phyloP scores from a whole-genome alignment of 441 rosid species.

The Sinapis alba region DNA sequence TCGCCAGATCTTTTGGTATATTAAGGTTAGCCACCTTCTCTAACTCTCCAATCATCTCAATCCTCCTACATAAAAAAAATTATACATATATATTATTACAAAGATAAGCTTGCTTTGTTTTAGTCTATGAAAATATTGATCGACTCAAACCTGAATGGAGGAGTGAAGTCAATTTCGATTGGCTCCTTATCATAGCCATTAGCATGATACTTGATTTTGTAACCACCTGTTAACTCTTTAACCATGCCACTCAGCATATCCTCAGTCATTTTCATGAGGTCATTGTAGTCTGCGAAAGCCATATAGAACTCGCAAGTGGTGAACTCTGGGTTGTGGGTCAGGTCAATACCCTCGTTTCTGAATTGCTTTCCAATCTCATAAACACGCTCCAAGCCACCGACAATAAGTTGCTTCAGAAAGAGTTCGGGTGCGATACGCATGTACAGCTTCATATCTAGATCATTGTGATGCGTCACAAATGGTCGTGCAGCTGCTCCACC shows the following conservation, averaged over 20 bases:
- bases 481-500: slow-evolving; percentile 97
- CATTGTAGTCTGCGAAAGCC: slow-evolving; percentile 92
- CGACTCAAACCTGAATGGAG: slow-evolving; percentile 73
- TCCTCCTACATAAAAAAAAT: slow-evolving; percentile 52
- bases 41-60: slow-evolving; percentile 80
- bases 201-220: slow-evolving; percentile 79
- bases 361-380: slow-evolving; percentile 94
- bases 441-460: slow-evolving; percentile 72
- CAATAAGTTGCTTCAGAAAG: slow-evolving; percentile 77
- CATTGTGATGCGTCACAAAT: slow-evolving; percentile 90
- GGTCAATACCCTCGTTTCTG: slow-evolving; percentile 91
- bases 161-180: slow-evolving; percentile 87
- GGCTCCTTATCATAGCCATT: slow-evolving; percentile 80
- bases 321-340: slow-evolving; percentile 95
- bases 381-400: slow-evolving; percentile 86
- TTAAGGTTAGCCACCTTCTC: slow-evolving; percentile 78
- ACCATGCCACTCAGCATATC: slow-evolving; percentile 85
- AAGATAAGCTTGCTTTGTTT: background rate
- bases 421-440: slow-evolving; percentile 97
- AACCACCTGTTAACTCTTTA: slow-evolving; percentile 82
- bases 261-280: slow-evolving; percentile 85
- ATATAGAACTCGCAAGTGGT: slow-evolving; percentile 94
- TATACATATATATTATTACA: background rate
- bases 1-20: slow-evolving; percentile 72
- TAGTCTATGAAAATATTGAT: background rate